Evolutionary conservation across 1,139 yeast species (phyloP).

Genomic region (Nakaseomyces bracarensis): DNA sequence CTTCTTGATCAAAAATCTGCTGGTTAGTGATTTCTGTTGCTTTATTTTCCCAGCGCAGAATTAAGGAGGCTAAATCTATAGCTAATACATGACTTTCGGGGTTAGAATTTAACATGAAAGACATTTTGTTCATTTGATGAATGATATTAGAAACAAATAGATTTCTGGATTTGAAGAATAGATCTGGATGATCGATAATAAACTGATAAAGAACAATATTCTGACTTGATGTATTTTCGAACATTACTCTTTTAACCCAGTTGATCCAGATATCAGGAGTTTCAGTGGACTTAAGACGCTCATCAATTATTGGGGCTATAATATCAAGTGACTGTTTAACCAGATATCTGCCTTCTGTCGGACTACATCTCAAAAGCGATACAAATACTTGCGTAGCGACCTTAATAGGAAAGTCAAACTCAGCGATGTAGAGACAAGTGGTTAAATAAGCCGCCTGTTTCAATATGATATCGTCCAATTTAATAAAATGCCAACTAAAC

Average conservation of each 20-base stretch:
- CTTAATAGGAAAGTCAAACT: constrained; percentile 83
- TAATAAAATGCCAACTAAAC: constrained; percentile 90
- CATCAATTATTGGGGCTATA: constrained; percentile 81
- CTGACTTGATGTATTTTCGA: constrained; percentile 83
- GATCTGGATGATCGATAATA: constrained; percentile 75
- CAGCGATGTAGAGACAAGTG: constrained; percentile 76
- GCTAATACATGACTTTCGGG: constrained; percentile 79
- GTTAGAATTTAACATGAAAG: constrained; percentile 72
- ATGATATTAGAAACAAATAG: constrained; percentile 83
- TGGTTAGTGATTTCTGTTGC: constrained; percentile 28
- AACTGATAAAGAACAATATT: constrained; percentile 71
- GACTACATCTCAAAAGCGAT: constrained; percentile 78
- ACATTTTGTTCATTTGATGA: constrained; percentile 90
- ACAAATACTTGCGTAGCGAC: constrained; percentile 89
- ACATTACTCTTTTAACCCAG: constrained; percentile 87
- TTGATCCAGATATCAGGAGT: constrained; percentile 78
- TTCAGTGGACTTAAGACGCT: constrained; percentile 51
- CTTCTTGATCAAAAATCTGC: constrained; percentile 27
- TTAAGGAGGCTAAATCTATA: constrained; percentile 78
- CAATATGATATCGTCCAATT: constrained; percentile 78
- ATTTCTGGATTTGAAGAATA: constrained; percentile 80
- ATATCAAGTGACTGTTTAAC: constrained; percentile 84
- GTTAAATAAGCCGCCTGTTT: constrained; percentile 92
- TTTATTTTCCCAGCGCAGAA: constrained; percentile 74
- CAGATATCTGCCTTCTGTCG: constrained; percentile 72